These are phyloP conservation scores for Canavalia gladiata DNA, from an alignment of 306 rosid species.

Conservation along the genomic window DNA sequence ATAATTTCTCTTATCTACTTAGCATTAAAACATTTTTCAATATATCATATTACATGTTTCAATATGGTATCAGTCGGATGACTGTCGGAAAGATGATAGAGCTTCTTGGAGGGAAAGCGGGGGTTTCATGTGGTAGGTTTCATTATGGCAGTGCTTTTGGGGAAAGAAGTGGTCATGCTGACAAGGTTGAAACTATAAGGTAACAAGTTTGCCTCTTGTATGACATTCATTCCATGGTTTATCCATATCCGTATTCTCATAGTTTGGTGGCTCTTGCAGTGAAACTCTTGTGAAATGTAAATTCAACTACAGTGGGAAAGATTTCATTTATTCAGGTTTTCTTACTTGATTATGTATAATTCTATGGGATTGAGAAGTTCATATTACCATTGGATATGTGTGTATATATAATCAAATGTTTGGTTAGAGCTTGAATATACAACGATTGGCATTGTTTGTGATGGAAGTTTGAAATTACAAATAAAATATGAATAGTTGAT, in stretches of 20 bases:
- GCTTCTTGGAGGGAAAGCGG: constrained; percentile 97
- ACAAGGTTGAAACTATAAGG: constrained; percentile 95
- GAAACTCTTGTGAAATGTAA: constrained; percentile 86
- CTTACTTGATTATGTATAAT: constrained; percentile 11
- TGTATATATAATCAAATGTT: background rate
- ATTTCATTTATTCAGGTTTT: constrained; percentile 90
- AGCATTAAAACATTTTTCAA: constrained; percentile 5
- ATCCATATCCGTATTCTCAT: constrained; percentile 17
- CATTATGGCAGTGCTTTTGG: constrained; percentile 99
- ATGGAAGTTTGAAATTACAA: background rate
- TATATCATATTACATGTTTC: background rate
- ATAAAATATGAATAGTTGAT: constrained; percentile 2
- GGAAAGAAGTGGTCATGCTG: constrained; percentile 99
- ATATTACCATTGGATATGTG: background rate
- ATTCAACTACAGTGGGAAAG: constrained; percentile 91
- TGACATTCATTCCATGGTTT: constrained; percentile 29
- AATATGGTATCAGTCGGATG: constrained; percentile 80
- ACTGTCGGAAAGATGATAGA: constrained; percentile 99
- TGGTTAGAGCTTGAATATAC: background rate
- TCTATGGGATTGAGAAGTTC: constrained; percentile 21
- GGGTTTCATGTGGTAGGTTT: constrained; percentile 96
- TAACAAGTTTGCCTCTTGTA: constrained; percentile 44
- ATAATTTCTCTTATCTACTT: constrained; percentile 8
- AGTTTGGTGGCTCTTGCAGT: constrained; percentile 61
- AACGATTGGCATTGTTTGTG: background rate